phyloP scores from a whole-genome alignment of 1,284 basidiomycete species.

The Prillingera fragicola region DNA sequence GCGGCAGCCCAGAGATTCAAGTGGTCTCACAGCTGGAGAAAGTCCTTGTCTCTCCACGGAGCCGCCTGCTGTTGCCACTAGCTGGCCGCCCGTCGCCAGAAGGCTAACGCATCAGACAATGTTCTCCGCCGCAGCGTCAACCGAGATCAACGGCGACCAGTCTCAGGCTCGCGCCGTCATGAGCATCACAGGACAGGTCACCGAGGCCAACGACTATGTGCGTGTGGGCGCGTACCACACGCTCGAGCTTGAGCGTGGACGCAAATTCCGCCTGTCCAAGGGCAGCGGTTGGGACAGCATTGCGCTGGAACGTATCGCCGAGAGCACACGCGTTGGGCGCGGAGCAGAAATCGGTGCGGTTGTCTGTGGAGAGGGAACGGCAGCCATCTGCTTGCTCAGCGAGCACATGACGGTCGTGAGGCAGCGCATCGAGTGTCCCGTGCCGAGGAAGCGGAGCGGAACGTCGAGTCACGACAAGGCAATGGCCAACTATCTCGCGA shows the following conservation, averaged over 20 bases:
- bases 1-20: too few species aligned
- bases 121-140: slow-evolving; percentile 61
- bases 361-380: slow-evolving; percentile 90
- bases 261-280: slow-evolving; percentile 75
- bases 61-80: too few species aligned
- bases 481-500: slow-evolving; percentile 71
- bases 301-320: slow-evolving; percentile 72
- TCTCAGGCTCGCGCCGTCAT: slow-evolving; percentile 57
- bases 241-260: slow-evolving; percentile 70
- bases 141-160: slow-evolving; percentile 49
- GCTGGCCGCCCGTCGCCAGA: neutral
- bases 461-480: slow-evolving; percentile 84
- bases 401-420: slow-evolving; percentile 94
- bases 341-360: slow-evolving; percentile 96
- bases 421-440: slow-evolving; percentile 81
- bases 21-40: too few species aligned
- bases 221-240: slow-evolving; percentile 95
- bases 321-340: slow-evolving; percentile 82
- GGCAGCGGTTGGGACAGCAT: slow-evolving; percentile 82
- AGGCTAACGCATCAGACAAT: slow-evolving; percentile 44
- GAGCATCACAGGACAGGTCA: slow-evolving; percentile 82
- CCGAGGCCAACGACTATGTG: slow-evolving; percentile 85
- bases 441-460: slow-evolving; percentile 85
- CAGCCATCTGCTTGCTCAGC: slow-evolving; percentile 87
- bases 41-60: too few species aligned